Percentiles rank a stretch among this genome's conserved stretches.
phyloP scores from a whole-genome alignment of 805 yeast species.

The Monosporozyma siamensis region DNA sequence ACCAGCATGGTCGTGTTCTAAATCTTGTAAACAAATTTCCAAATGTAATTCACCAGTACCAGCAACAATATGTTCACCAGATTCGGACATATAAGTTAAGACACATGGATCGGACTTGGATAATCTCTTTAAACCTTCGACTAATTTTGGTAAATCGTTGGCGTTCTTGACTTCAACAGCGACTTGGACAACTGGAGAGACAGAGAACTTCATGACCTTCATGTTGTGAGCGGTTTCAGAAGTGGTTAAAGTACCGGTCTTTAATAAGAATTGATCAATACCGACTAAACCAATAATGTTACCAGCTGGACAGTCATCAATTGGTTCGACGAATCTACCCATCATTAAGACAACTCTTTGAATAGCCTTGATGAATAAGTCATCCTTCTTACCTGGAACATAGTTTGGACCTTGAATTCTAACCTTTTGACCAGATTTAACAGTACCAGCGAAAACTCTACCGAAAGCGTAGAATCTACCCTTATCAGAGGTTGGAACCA shows the following conservation, averaged over 20 bases:
- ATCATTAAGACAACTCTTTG: slow-evolving; percentile 99
- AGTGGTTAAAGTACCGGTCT: slow-evolving; percentile 98
- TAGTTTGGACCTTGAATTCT: slow-evolving; percentile 99
- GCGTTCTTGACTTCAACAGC: slow-evolving; percentile 99
- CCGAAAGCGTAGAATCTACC: slow-evolving; percentile 99
- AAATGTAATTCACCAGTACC: slow-evolving; percentile 99
- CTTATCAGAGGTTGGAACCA: slow-evolving; percentile 99
- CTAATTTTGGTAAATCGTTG: slow-evolving; percentile 97
- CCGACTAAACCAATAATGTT: slow-evolving; percentile 99
- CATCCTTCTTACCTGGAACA: slow-evolving; percentile 97
- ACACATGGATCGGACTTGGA: slow-evolving; percentile 99
- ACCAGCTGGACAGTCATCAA: slow-evolving; percentile 99
- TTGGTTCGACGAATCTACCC: slow-evolving; percentile 98
- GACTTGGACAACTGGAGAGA: slow-evolving; percentile 98
- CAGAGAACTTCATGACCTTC: slow-evolving; percentile 99
- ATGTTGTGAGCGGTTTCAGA: slow-evolving; percentile 95
- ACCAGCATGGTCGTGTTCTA: slow-evolving; percentile 99
- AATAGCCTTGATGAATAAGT: slow-evolving; percentile 90
- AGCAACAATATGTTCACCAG: slow-evolving; percentile 99
- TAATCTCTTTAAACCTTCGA: slow-evolving; percentile 99
- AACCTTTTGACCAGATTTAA: slow-evolving; percentile 96
- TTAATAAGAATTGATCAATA: slow-evolving; percentile 98
- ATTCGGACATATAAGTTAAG: slow-evolving; percentile 70
- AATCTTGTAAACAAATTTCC: slow-evolving; percentile 93
- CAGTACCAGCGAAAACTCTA: slow-evolving; percentile 99